Evolutionary conservation across 805 yeast species (phyloP), one percentile per base, ranked within the genome.

Genomic region (Metschnikowia drakensbergensis): DNA sequence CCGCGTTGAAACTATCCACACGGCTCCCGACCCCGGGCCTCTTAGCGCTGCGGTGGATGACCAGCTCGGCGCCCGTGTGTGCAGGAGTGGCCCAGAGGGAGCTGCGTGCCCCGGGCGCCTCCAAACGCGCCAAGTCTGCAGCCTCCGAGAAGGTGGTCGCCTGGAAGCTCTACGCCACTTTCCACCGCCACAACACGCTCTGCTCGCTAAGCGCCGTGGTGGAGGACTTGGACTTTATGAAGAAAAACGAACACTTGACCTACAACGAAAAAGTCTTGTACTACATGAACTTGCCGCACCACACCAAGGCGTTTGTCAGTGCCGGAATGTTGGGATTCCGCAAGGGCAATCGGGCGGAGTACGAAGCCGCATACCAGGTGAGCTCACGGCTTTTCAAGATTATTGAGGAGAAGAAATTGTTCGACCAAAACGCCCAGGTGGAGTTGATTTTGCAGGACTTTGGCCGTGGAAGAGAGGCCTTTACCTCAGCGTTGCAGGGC

Each of bases 241-340:
- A 71, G 42, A 82, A 80, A 58, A 82, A 84, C 62, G 75, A 81
- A 27, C 66, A 74, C 37, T 62, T 80, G 46, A 63, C 84, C 29
- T 81, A 79, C 65, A 82, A 83, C 65, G 83, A 89, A 52, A 74
- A 88, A 68, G 86, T 87, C 44, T 74, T 89, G 42, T 86, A 89
- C 64, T 84, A 85, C 68, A 72, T 88, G 57, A 82, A 85, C 53
- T 79, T 91, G 42, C 94, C 90, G 26, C 92, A 91, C 67, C 84
- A 81, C 54, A 83, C 85, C 28, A 76, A 80, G 54, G 63, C 84
- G 39, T 80, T 84, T 23, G 70, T 88, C 44, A 79, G 88, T 6
- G 85, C 96, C 0, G 99, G 99, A 45, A 81, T 80, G 62, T 73
- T 89, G 45, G 99, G 98, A 3, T 92, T 90, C 74, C 80, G 89